phyloP scores from a whole-genome alignment of 805 yeast genomes.

The Ogataea ganodermae region DNA sequence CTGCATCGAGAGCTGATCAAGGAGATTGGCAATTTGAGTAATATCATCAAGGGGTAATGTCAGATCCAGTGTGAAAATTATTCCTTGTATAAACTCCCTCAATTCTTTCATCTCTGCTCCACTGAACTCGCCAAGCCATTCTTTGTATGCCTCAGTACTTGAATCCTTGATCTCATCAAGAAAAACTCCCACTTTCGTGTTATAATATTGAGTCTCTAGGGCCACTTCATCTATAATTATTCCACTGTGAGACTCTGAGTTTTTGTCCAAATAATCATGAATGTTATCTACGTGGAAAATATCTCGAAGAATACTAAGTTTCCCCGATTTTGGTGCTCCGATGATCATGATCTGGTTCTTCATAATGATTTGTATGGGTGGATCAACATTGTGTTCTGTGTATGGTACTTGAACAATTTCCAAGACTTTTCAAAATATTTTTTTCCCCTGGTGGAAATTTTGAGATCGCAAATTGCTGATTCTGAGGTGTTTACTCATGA shows the following conservation, averaged over 20 bases:
- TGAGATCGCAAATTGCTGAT: background rate
- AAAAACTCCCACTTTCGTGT: slow-evolving; percentile 29
- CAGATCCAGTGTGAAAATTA: slow-evolving; percentile 43
- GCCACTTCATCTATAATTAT: slow-evolving; percentile 26
- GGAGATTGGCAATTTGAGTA: slow-evolving; percentile 17
- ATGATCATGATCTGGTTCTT: slow-evolving; percentile 46
- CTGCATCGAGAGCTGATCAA: slow-evolving; percentile 24
- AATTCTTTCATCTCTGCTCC: slow-evolving; percentile 42
- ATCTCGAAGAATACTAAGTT: slow-evolving; percentile 31
- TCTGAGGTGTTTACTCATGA: background rate
- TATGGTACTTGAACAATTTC: background rate
- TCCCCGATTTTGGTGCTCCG: slow-evolving; percentile 47
- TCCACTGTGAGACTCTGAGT: slow-evolving; percentile 26
- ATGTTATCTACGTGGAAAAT: slow-evolving; percentile 30
- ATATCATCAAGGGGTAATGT: slow-evolving; percentile 2
- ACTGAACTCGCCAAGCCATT: slow-evolving; percentile 44
- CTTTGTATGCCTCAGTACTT: slow-evolving; percentile 26
- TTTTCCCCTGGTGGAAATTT: background rate
- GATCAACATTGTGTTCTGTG: background rate
- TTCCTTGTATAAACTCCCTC: slow-evolving; percentile 48
- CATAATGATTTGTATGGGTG: background rate
- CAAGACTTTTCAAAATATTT: background rate
- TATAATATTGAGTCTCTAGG: slow-evolving; percentile 31
- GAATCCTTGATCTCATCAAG: slow-evolving; percentile 33
- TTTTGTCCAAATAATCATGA: slow-evolving; percentile 18